A percentile compares a stretch with the other conserved stretches of the same genome.
phyloP scores from a whole-genome alignment of 176 grass and related monocot species.

The Chrysopogon serrulatus region DNA sequence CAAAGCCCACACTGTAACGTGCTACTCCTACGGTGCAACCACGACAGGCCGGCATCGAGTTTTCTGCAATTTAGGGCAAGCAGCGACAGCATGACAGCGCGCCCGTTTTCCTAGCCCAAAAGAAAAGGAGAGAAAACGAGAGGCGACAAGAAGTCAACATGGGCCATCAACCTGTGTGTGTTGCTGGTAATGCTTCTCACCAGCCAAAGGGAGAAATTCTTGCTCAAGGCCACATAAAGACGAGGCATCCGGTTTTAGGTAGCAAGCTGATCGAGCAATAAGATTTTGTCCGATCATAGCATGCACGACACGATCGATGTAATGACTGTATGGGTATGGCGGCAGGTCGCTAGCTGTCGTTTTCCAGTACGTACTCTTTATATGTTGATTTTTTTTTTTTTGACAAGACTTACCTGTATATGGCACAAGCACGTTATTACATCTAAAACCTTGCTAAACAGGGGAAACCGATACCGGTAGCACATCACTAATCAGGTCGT shows the following conservation, averaged over 20 bases:
- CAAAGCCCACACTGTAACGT: not conserved
- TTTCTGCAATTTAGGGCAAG: not conserved
- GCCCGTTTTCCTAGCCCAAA: not conserved
- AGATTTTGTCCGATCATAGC: slow-evolving; percentile 6
- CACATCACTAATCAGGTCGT: not conserved
- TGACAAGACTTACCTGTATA: too few relatives aligned
- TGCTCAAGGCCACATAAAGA: not conserved
- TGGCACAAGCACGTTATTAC: too few relatives aligned
- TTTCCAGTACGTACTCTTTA: too few relatives aligned
- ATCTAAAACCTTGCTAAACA: not conserved
- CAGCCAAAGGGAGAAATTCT: not conserved
- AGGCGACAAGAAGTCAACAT: not conserved
- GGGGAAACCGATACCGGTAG: too few relatives aligned
- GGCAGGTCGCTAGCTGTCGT: not conserved
- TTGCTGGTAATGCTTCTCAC: not conserved
- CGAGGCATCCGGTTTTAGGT: not conserved
- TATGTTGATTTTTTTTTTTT: too few relatives aligned
- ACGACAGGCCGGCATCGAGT: not conserved
- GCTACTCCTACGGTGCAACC: not conserved
- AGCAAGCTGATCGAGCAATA: not conserved
- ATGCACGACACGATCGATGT: not conserved
- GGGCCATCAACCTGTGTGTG: not conserved
- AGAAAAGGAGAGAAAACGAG: not conserved
- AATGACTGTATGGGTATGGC: not conserved
- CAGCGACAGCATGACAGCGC: not conserved